A percentile compares a stretch with the other conserved stretches of the same genome.
Evolutionary conservation across 805 yeast genomes (phyloP).

Genomic region (Kodamaea sagamina): DNA sequence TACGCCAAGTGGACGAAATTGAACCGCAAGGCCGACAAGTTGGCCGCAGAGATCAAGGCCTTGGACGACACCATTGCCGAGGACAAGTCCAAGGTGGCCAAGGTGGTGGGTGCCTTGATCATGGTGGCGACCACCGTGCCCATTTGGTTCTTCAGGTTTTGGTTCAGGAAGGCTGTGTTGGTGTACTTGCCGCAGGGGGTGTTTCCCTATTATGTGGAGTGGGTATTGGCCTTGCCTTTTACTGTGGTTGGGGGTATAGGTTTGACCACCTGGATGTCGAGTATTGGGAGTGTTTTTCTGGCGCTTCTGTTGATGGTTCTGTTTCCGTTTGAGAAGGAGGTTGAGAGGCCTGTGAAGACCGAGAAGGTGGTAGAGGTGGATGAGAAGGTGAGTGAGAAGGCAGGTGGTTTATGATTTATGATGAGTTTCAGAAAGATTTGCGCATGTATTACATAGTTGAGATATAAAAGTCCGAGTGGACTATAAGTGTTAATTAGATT

Average conservation of each 20-base stretch:
- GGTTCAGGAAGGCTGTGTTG: constrained; percentile 55
- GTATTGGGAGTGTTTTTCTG: constrained; percentile 34
- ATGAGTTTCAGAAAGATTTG: too few species aligned
- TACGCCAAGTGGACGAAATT: constrained; percentile 96
- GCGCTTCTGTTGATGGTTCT: constrained; percentile 16
- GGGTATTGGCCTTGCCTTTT: constrained; percentile 63
- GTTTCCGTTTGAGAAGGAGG: constrained; percentile 21
- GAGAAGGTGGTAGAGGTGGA: constrained; percentile 2
- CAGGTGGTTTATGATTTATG: too few species aligned
- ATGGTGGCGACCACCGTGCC: constrained; percentile 48
- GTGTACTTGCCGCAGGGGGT: constrained; percentile 59
- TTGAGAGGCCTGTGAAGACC: constrained; percentile 16
- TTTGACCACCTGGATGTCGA: constrained; percentile 56
- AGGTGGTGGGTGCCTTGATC: constrained; percentile 33
- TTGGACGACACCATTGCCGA: constrained; percentile 41
- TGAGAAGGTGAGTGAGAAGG: too few species aligned
- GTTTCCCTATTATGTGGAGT: constrained; percentile 57
- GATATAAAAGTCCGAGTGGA: too few species aligned
- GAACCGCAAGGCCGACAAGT: constrained; percentile 66
- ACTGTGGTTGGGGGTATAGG: constrained; percentile 65
- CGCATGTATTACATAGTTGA: too few species aligned
- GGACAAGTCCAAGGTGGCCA: constrained; percentile 36
- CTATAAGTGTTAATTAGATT: too few species aligned
- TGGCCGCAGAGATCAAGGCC: constrained; percentile 52
- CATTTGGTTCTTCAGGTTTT: constrained; percentile 48